Evolutionary conservation across 345 rosid genomes (phyloP).

Genomic region (Hevea brasiliensis): DNA sequence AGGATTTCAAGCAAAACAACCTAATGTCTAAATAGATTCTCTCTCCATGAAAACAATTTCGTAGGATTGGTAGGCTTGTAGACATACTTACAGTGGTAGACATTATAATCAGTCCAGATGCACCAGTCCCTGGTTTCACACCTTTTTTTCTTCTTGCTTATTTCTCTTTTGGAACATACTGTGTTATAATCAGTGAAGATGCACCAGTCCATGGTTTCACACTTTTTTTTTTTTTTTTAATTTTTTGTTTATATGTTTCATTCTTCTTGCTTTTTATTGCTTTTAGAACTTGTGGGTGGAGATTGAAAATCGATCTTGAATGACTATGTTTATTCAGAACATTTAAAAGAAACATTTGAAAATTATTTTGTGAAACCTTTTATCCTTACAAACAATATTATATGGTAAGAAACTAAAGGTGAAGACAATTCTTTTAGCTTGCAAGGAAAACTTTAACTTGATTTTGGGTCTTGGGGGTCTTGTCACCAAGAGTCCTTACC

Average conservation of each 20-base stretch:
- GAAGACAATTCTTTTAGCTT: neutral
- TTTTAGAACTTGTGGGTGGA: neutral
- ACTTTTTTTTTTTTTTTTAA: too few species aligned
- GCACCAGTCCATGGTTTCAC: too few species aligned
- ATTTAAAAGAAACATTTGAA: neutral
- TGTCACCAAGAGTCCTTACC: too few species aligned
- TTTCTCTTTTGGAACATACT: too few species aligned
- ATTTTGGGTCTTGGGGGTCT: too few species aligned
- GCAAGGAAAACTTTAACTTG: too few species aligned
- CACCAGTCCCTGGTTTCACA: neutral
- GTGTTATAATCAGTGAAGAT: too few species aligned
- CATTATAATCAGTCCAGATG: neutral
- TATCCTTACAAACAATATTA: neutral
- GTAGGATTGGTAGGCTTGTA: neutral
- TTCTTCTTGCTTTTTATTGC: too few species aligned
- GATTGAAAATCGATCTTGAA: neutral
- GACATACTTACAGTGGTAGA: neutral
- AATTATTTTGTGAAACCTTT: too few species aligned
- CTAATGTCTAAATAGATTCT: too few species aligned
- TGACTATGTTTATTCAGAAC: neutral
- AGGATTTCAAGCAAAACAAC: conserved; percentile 1
- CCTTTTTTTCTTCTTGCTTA: neutral
- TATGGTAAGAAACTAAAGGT: neutral
- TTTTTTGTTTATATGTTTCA: too few species aligned
- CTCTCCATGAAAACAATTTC: conserved; percentile 5